Percentiles rank a stretch among this genome's conserved stretches.
phyloP scores from a whole-genome alignment of 768 basidiomycete species.

The Tulasnella sp. region DNA sequence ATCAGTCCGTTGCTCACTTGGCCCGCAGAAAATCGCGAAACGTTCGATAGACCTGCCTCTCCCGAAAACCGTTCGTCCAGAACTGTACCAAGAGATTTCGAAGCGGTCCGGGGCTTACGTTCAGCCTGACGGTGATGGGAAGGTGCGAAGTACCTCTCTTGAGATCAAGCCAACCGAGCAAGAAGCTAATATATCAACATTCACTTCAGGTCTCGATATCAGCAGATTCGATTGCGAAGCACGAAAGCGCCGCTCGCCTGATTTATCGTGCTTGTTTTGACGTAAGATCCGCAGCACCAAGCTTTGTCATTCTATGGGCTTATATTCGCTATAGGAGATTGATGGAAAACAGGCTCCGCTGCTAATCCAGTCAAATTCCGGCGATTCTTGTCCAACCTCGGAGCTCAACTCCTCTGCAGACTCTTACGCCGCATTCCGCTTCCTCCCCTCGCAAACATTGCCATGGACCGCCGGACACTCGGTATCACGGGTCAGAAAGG shows the following conservation, averaged over 20 bases:
- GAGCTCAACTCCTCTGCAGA: neutral
- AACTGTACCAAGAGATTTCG: neutral
- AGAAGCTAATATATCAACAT: neutral
- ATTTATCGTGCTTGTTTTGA: neutral
- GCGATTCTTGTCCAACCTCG: neutral
- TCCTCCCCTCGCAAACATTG: neutral
- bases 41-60: neutral
- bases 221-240: neutral
- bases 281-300: neutral
- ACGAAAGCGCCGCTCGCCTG: neutral
- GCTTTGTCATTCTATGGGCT: neutral
- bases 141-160: neutral
- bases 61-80: neutral
- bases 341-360: neutral
- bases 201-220: neutral
- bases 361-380: neutral
- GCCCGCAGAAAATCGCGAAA: neutral
- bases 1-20: neutral
- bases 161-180: neutral
- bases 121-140: neutral
- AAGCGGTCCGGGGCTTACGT: neutral
- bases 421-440: neutral
- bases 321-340: neutral
- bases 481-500: neutral
- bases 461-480: constrained; percentile 3